Percentiles rank a stretch among this genome's conserved stretches.
Conservation (phyloP, 371 early-diverging fungal species). For the Rhizopus stolonifer region DNA sequence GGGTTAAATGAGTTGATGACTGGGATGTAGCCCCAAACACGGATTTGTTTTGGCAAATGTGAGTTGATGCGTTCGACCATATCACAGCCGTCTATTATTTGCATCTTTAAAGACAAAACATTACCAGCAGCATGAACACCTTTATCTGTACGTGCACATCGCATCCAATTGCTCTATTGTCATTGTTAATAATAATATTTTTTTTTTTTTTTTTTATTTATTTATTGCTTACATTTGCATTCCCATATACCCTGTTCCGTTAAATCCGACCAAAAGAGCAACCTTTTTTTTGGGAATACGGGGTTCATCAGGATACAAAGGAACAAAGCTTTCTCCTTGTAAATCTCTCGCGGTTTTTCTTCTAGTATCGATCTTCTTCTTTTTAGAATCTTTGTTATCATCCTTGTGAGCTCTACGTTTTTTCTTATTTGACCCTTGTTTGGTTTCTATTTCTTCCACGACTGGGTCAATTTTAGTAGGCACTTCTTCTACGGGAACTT, state of each 20-base stretch:
- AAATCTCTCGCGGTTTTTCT: not conserved
- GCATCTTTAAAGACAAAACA: constrained; percentile 91
- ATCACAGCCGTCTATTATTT: constrained; percentile 56
- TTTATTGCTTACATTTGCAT: constrained; percentile 87
- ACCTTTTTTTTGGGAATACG: constrained; percentile 86
- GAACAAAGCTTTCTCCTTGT: not conserved
- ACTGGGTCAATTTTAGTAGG: too few species aligned
- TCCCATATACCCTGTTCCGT: constrained; percentile 96
- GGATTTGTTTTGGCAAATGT: constrained; percentile 76
- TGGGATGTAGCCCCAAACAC: constrained; percentile 83
- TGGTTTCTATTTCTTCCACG: too few species aligned
- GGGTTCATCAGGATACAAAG: constrained; percentile 22
- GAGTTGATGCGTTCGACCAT: constrained; percentile 76
- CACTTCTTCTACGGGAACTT: not conserved
- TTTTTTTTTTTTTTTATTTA: too few species aligned
- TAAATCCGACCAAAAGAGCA: constrained; percentile 88
- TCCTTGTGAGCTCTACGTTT: too few species aligned
- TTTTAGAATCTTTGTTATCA: too few species aligned
- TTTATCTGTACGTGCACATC: constrained; percentile 99
- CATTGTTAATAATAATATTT: not conserved
- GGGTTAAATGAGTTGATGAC: constrained; percentile 86
- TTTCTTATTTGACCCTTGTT: too few species aligned
- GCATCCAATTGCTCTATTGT: constrained; percentile 49
- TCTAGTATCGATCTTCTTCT: not conserved
- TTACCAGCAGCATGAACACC: constrained; percentile 99